A percentile compares a stretch with the other conserved stretches of the same genome.
phyloP scores from a whole-genome alignment of 2,329 filamentous ascomycete genomes.

The Parafenestella ontariensis region DNA sequence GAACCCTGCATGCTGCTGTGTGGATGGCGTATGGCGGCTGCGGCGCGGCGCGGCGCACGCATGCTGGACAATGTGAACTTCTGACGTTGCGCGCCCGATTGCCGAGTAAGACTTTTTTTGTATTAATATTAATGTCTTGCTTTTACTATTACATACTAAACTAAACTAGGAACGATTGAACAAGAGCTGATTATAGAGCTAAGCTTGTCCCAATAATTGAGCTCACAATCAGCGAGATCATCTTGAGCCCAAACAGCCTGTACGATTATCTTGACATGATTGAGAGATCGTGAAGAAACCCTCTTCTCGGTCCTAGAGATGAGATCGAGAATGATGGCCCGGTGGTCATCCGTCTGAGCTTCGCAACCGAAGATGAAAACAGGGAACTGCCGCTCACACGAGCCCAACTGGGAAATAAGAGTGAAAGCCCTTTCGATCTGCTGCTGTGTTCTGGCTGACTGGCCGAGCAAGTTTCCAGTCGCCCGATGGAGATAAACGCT shows the following conservation, averaged over 20 bases:
- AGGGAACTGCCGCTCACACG: slow-evolving; percentile 36
- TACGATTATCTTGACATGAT: slow-evolving; percentile 14
- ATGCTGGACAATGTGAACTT: too few relatives aligned
- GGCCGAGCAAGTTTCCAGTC: slow-evolving; percentile 9
- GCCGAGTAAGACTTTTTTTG: too few relatives aligned
- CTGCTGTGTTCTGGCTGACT: slow-evolving; percentile 2
- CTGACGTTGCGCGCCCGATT: too few relatives aligned
- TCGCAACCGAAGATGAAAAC: slow-evolving; percentile 39
- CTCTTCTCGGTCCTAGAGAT: slow-evolving; percentile 17
- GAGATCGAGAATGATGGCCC: slow-evolving; percentile 24
- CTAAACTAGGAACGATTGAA: slow-evolving; percentile 22
- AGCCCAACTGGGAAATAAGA: slow-evolving; percentile 20
- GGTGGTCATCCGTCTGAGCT: slow-evolving; percentile 36
- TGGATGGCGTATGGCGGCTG: too few relatives aligned
- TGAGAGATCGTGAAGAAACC: slow-evolving; percentile 11
- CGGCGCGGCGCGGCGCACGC: too few relatives aligned
- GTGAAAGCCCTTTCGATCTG: slow-evolving; percentile 11
- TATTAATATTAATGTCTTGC: too few relatives aligned
- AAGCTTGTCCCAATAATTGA: slow-evolving; percentile 21
- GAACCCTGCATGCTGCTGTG: too few relatives aligned
- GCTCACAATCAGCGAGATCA: slow-evolving; percentile 15
- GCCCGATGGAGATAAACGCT: slow-evolving; percentile 23
- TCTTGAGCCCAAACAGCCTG: slow-evolving; percentile 26
- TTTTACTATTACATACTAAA: slow-evolving; percentile 5
- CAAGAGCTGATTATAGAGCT: slow-evolving; percentile 15